These are phyloP conservation scores for Malus hybrid DNA, from an alignment of 331 rosid species.

Conservation along the genomic window DNA sequence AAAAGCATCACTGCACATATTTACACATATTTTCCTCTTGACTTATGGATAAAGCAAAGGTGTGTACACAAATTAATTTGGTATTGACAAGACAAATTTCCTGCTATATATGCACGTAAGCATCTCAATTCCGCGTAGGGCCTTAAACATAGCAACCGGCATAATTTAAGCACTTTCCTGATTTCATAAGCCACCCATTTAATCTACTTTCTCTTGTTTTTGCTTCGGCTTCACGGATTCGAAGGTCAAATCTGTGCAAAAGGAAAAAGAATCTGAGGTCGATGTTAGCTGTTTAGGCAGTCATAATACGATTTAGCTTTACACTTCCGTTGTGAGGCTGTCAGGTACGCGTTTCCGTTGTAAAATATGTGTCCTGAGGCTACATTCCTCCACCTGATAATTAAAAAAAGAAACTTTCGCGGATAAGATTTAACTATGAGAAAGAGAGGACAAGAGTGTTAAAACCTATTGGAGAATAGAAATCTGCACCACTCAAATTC, in stretches of 20 bases:
- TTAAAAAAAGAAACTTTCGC: not conserved
- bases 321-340: conserved; percentile 14
- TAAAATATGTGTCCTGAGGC: conserved; percentile 45
- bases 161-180: conserved; percentile 16
- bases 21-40: conserved; percentile 6
- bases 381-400: conserved; percentile 44
- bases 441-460: not conserved
- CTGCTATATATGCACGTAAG: conserved; percentile 12
- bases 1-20: conserved; percentile 8
- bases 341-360: conserved; percentile 29
- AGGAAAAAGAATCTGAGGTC: conserved; percentile 3
- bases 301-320: conserved; percentile 19
- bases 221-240: conserved; percentile 9
- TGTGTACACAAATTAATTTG: conserved; percentile 23
- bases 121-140: not conserved
- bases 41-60: conserved; percentile 19
- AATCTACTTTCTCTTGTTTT: conserved; percentile 20
- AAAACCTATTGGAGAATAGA: not conserved
- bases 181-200: conserved; percentile 14
- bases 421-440: not conserved
- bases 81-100: conserved; percentile 13
- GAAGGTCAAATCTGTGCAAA: not conserved
- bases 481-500: not conserved
- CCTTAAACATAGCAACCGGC: not conserved
- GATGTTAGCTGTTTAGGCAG: conserved; percentile 30